Percentiles rank a stretch among this genome's conserved stretches.
Evolutionary conservation across 495 filamentous ascomycete species (phyloP).

Genomic region (Talaromyces liani): DNA sequence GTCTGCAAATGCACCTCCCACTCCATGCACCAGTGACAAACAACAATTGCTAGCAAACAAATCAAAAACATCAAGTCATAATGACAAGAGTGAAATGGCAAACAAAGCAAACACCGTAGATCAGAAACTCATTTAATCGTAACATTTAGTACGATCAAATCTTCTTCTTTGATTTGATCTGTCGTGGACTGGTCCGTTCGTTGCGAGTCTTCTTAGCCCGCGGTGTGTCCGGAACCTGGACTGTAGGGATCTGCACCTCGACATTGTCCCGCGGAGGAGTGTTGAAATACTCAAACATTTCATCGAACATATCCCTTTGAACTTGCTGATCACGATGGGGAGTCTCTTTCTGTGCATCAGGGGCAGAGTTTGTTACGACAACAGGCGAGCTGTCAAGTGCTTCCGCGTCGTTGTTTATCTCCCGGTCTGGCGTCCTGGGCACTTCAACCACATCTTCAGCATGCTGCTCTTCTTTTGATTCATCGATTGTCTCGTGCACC

Average conservation of each 20-base stretch:
- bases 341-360: not conserved
- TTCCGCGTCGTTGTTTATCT: not conserved
- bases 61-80: not conserved
- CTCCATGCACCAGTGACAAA: not conserved
- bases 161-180: slow-evolving; percentile 2
- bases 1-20: not conserved
- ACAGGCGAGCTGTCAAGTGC: not conserved
- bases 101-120: not conserved
- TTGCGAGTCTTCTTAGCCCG: slow-evolving; percentile 5
- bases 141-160: not conserved
- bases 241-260: slow-evolving; percentile 14
- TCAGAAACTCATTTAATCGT: not conserved
- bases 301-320: not conserved
- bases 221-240: slow-evolving; percentile 15
- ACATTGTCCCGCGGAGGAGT: not conserved
- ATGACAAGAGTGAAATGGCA: not conserved
- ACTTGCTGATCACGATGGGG: not conserved
- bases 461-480: not conserved
- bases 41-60: not conserved
- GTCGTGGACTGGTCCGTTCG: not conserved
- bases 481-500: not conserved
- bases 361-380: not conserved
- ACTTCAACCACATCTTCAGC: slow-evolving; percentile 19
- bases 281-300: not conserved
- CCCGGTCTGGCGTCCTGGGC: slow-evolving; percentile 28